phyloP scores from a whole-genome alignment of 2,329 filamentous ascomycete genomes.

The Botrytis aclada region DNA sequence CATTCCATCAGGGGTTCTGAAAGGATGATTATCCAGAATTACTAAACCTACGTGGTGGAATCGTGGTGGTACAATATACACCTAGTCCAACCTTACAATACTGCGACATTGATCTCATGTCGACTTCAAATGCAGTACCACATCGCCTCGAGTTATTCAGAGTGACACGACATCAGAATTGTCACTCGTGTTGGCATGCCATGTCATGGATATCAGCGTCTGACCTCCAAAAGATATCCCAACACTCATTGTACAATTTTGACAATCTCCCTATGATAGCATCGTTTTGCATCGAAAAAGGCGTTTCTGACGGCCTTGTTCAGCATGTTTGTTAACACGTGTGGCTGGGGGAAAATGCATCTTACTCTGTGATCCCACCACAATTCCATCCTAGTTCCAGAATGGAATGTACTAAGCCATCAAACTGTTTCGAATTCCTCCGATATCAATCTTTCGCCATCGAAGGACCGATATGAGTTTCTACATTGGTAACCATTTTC shows the following conservation, averaged over 20 bases:
- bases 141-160: conserved; percentile 13
- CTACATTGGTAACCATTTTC: conserved; percentile 8
- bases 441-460: conserved; percentile 12
- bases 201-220: conserved; percentile 10
- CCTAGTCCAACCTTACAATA: not conserved
- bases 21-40: not conserved
- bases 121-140: conserved; percentile 2
- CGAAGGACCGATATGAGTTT: conserved; percentile 21
- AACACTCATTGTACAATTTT: not conserved
- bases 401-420: conserved; percentile 12
- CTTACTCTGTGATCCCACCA: not conserved
- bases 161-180: conserved; percentile 14
- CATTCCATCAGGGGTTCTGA: not conserved
- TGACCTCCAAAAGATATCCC: conserved; percentile 8
- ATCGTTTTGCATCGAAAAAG: conserved; percentile 7
- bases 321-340: conserved; percentile 12
- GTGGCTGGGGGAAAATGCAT: conserved; percentile 5
- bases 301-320: not conserved
- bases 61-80: not conserved
- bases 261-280: not conserved
- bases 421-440: not conserved
- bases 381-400: conserved; percentile 11
- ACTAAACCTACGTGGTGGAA: not conserved
- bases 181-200: conserved; percentile 2
- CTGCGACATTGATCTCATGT: conserved; percentile 16